These are phyloP conservation scores for Allium sativum DNA, from an alignment of 106 monocot genomes.

Conservation along the genomic window DNA sequence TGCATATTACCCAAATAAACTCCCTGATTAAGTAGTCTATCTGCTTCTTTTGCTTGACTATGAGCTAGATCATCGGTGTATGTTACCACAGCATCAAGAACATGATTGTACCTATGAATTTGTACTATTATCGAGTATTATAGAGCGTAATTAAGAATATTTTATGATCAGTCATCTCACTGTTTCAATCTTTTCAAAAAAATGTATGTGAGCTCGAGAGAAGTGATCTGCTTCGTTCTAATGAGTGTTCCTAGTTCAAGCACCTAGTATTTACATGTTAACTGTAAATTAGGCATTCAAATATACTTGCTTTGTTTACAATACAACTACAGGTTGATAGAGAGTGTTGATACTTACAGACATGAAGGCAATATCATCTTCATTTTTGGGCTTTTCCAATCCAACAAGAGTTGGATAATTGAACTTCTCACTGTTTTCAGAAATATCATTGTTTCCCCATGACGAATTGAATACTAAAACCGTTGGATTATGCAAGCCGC, in stretches of 20 bases:
- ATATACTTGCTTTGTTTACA: background rate
- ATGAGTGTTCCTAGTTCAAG: slow-evolving; percentile 82
- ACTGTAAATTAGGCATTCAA: background rate
- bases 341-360: slow-evolving; percentile 24
- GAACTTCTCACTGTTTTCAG: slow-evolving; percentile 24
- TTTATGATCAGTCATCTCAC: slow-evolving; percentile 18
- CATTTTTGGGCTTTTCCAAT: slow-evolving; percentile 38
- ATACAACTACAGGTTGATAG: background rate
- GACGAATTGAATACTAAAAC: slow-evolving; percentile 78
- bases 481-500: slow-evolving; percentile 74
- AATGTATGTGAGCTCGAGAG: slow-evolving; percentile 61
- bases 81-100: slow-evolving; percentile 73
- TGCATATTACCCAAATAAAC: slow-evolving; percentile 55
- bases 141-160: background rate
- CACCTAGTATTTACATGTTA: slow-evolving; percentile 22
- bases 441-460: slow-evolving; percentile 35
- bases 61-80: slow-evolving; percentile 75
- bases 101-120: slow-evolving; percentile 50
- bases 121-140: background rate
- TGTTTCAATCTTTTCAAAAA: slow-evolving; percentile 68
- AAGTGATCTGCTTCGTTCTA: slow-evolving; percentile 73
- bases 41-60: slow-evolving; percentile 68
- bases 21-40: slow-evolving; percentile 65
- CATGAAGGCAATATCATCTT: slow-evolving; percentile 94
- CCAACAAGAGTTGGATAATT: slow-evolving; percentile 36